phyloP scores from a whole-genome alignment of 768 basidiomycete species.

The Pisolithus tinctorius region DNA sequence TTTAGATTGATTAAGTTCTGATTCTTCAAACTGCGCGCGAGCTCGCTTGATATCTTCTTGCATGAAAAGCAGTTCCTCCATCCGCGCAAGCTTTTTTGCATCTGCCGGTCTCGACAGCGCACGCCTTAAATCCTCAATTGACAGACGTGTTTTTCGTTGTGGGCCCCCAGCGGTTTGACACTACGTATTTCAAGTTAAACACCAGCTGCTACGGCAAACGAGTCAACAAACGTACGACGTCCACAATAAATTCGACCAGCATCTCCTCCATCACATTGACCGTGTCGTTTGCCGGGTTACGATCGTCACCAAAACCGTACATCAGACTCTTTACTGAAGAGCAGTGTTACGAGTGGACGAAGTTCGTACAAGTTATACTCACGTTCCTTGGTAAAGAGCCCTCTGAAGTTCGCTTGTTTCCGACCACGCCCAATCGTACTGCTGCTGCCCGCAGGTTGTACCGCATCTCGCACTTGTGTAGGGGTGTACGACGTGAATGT shows the following conservation, averaged over 20 bases:
- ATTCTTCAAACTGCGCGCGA: constrained; percentile 66
- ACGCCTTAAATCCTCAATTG: constrained; percentile 80
- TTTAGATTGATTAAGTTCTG: constrained; percentile 40
- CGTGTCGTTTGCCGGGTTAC: constrained; percentile 81
- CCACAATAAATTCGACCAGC: constrained; percentile 82
- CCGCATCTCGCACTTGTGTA: constrained; percentile 41
- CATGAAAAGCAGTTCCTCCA: constrained; percentile 91
- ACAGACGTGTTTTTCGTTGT: constrained; percentile 65
- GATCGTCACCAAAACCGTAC: constrained; percentile 93
- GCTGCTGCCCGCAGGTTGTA: constrained; percentile 29
- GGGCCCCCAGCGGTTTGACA: constrained; percentile 69
- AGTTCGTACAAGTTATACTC: constrained; percentile 27
- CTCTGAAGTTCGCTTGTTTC: constrained; percentile 65
- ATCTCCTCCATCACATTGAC: constrained; percentile 94
- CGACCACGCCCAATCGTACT: constrained; percentile 43
- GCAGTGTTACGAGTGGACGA: constrained; percentile 3
- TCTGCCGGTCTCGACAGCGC: constrained; percentile 81
- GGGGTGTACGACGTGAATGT: constrained; percentile 56
- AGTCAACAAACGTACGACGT: constrained; percentile 57
- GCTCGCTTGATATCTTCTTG: constrained; percentile 92
- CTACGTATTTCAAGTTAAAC: constrained; percentile 30
- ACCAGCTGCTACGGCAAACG: constrained; percentile 1
- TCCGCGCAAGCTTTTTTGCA: constrained; percentile 83
- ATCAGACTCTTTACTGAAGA: constrained; percentile 70
- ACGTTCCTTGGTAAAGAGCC: constrained; percentile 79